Evolutionary conservation across 2,329 filamentous ascomycete species (phyloP), one percentile per base, ranked within the genome.

Genomic region (Zalaria obscura): DNA sequence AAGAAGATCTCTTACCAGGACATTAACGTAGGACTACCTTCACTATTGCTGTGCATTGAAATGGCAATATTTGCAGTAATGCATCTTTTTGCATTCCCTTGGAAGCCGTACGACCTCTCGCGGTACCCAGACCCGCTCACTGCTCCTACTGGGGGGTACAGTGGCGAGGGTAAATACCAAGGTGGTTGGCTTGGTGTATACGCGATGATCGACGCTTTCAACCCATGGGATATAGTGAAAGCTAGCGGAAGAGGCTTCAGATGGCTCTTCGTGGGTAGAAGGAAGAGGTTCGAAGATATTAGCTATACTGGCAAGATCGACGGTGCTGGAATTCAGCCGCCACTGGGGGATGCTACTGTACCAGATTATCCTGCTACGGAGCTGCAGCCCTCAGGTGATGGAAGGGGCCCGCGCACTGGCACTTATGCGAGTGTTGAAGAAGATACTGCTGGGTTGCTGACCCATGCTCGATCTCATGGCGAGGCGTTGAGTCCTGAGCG

Each of bases 31-130:
- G 84, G 84, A 40, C 80, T 93, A 27, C 84, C 86, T 0, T 78
- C 78, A 27, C 64, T 89, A 40, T 66, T 93, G 7, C 74, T 91
- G 25, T 88, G 82, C 55, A 66, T 91, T 34, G 86, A 93, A 61
- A 93, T 93, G 86, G 76, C 83, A 5, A 64, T 83, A 27, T 93
- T 93, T 53, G 68, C 82, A 11, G 55, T 87, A 36, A 62, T 93
- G 40, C 86, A 93, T 58, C 62, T 91, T 10, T 93, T 79, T 69
- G 83, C 87, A 2, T 94, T 91, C 55, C 73, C 83, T 1, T 91
- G 80, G 68, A 70, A 70, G 42, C 78, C 77, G 1, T 94, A 93
- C 59, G 66, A 62, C 46, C 47, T 64, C 26, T 47, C 38, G 26
- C 40, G 47, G 11, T 45, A 49, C 29, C 44, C 50, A 10, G 52